These are phyloP conservation scores for Bryoerythrophyllum caledonicum DNA, from an alignment of 225 moss, liverwort and hornwort genomes.

Conservation along the genomic window DNA sequence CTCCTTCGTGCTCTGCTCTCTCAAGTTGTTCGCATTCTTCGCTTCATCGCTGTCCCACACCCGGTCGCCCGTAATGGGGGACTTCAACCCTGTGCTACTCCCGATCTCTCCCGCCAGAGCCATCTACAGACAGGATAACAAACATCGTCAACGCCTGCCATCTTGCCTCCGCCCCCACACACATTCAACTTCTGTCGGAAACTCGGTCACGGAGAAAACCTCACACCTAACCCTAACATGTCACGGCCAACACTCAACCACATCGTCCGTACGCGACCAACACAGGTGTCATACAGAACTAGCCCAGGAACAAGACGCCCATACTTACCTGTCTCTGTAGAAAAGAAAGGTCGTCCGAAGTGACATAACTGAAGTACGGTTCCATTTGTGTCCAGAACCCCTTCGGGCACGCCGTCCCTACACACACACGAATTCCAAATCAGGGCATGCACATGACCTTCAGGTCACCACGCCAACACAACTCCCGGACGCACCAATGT, in stretches of 20 bases:
- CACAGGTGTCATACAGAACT: not conserved
- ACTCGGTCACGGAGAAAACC: not conserved
- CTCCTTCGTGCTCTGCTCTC: slow-evolving; percentile 54
- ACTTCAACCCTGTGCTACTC: slow-evolving; percentile 38
- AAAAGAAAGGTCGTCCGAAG: slow-evolving; percentile 65
- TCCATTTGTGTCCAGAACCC: slow-evolving; percentile 87
- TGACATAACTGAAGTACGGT: slow-evolving; percentile 73
- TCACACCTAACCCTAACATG: too few species aligned
- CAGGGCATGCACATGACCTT: not conserved
- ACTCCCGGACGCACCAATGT: not conserved
- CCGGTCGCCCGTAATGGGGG: slow-evolving; percentile 63
- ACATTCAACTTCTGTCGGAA: not conserved
- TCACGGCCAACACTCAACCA: not conserved
- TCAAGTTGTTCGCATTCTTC: slow-evolving; percentile 57
- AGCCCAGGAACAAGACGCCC: not conserved
- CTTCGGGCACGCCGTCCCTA: slow-evolving; percentile 65
- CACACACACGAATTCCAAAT: slow-evolving; percentile 19
- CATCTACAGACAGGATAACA: slow-evolving; percentile 36
- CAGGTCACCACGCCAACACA: not conserved
- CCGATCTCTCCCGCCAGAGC: slow-evolving; percentile 38
- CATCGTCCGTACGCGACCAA: not conserved
- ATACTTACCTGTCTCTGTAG: slow-evolving; percentile 64
- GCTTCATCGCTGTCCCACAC: slow-evolving; percentile 65
- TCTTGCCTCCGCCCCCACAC: not conserved
- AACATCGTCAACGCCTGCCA: not conserved